phyloP scores from a whole-genome alignment of 2,329 filamentous ascomycete genomes.

The Aureobasidium sp. region DNA sequence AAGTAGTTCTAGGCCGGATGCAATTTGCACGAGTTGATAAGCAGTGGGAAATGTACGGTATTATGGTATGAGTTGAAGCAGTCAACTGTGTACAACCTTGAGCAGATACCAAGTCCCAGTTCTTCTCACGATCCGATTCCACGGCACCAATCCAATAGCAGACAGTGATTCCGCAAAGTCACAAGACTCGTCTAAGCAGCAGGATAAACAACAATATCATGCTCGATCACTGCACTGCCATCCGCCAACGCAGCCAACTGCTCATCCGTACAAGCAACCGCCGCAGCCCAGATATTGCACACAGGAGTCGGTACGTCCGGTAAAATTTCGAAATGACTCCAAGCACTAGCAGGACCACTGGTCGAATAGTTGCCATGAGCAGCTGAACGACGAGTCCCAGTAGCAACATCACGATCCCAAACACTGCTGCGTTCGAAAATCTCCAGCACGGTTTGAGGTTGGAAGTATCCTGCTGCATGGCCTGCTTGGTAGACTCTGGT shows the following conservation, averaged over 20 bases:
- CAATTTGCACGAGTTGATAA: no score
- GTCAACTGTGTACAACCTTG: no score
- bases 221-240: not conserved
- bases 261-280: not conserved
- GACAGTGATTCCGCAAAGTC: no score
- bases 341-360: not conserved
- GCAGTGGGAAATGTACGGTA: no score
- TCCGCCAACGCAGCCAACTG: not conserved
- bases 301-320: not conserved
- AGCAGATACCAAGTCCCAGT: no score
- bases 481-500: slow-evolving; percentile 26
- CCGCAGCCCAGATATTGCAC: not conserved
- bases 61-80: no score
- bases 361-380: not conserved
- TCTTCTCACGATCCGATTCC: no score
- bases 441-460: slow-evolving; percentile 45
- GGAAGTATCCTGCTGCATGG: slow-evolving; percentile 41
- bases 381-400: slow-evolving; percentile 34
- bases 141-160: no score
- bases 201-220: not conserved
- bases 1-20: no score
- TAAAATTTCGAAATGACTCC: not conserved
- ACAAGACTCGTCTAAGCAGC: not conserved
- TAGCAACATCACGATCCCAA: slow-evolving; percentile 45
- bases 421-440: slow-evolving; percentile 44